These are phyloP conservation scores for Oxyria digyna DNA, from an alignment of 148 eudicot genomes.

Conservation along the genomic window DNA sequence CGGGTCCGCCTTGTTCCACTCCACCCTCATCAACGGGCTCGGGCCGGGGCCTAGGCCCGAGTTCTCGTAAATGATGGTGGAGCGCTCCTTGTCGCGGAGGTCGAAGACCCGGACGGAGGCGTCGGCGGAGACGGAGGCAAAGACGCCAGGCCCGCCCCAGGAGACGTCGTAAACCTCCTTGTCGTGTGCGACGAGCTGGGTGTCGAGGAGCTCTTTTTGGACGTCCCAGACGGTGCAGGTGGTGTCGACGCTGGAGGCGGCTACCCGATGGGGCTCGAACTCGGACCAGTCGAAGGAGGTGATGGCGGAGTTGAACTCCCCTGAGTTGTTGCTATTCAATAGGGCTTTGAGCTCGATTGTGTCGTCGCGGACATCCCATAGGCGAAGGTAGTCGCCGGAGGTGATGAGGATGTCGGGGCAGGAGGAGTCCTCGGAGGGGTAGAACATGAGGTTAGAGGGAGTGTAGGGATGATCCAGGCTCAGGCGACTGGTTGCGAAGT, in stretches of 20 bases:
- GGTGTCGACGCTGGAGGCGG: constrained; percentile 46
- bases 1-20: constrained; percentile 59
- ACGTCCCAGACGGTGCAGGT: constrained; percentile 67
- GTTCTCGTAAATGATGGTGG: constrained; percentile 53
- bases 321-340: constrained; percentile 26
- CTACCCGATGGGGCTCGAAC: constrained; percentile 39
- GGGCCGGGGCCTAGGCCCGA: constrained; percentile 33
- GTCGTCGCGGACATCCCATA: constrained; percentile 33
- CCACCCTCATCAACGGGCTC: constrained; percentile 31
- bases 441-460: constrained; percentile 33
- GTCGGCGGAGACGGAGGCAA: constrained; percentile 51
- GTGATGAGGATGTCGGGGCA: constrained; percentile 37
- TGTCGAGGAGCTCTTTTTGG: constrained; percentile 40
- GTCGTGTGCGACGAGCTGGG: constrained; percentile 58
- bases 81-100: constrained; percentile 51
- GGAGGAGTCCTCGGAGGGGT: constrained; percentile 39
- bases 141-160: constrained; percentile 65
- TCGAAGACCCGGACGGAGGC: constrained; percentile 59
- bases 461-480: constrained; percentile 40
- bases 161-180: constrained; percentile 69
- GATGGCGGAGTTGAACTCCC: constrained; percentile 39
- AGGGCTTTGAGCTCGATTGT: constrained; percentile 27
- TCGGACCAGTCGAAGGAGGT: constrained; percentile 65
- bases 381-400: constrained; percentile 34
- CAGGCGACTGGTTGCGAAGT: constrained; percentile 23